phyloP scores from a whole-genome alignment of 768 basidiomycete species.

The Tephrocybe sp. region DNA sequence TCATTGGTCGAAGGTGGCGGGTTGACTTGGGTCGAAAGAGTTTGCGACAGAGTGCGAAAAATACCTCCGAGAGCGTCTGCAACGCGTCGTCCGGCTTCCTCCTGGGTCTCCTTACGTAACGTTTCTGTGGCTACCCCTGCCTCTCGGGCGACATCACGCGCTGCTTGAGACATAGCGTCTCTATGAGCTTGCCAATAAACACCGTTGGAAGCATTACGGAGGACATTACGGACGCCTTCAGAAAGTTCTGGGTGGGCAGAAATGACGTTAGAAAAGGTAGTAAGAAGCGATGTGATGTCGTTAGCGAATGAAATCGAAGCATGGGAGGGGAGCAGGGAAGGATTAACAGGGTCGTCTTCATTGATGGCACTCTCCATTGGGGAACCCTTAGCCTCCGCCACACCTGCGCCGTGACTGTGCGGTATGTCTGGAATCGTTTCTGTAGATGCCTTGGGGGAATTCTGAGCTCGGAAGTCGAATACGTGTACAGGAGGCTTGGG shows the following conservation, averaged over 20 bases:
- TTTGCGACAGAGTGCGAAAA: constrained; percentile 51
- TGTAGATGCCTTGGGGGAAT: constrained; percentile 33
- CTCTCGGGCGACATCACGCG: constrained; percentile 50
- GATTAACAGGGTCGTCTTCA: constrained; percentile 32
- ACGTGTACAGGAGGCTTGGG: constrained; percentile 66
- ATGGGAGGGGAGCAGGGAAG: constrained; percentile 37
- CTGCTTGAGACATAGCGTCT: constrained; percentile 56
- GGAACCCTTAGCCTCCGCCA: background rate
- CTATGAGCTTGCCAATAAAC: constrained; percentile 71
- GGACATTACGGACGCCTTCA: constrained; percentile 63
- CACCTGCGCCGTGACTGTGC: constrained; percentile 14
- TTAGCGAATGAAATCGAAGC: constrained; percentile 50
- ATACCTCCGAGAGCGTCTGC: constrained; percentile 63
- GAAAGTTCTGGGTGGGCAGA: constrained; percentile 71
- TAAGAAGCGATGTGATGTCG: constrained; percentile 65
- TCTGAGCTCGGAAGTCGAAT: constrained; percentile 34
- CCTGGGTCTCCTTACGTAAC: constrained; percentile 51
- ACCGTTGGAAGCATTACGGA: constrained; percentile 61
- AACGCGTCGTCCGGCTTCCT: constrained; percentile 63
- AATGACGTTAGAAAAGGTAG: constrained; percentile 53
- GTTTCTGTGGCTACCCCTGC: constrained; percentile 44
- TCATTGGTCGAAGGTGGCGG: background rate
- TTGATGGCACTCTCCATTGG: background rate
- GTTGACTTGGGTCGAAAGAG: constrained; percentile 6
- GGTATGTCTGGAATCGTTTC: constrained; percentile 16